These are phyloP conservation scores for Sinapis alba DNA, from an alignment of 441 rosid species.

Conservation along the genomic window DNA sequence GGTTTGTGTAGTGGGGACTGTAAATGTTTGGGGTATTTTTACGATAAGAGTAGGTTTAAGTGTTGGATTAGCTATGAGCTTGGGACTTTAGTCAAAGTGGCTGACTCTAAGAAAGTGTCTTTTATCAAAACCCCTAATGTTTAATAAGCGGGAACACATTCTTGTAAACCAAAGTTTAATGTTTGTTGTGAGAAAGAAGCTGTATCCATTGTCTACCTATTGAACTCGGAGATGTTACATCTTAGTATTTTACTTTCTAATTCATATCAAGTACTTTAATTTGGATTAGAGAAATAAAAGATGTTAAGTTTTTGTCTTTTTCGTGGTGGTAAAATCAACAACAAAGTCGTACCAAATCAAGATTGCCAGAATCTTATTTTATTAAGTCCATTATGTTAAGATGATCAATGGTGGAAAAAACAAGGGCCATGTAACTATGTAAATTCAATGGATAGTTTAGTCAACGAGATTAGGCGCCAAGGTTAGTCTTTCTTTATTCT, in stretches of 20 bases:
- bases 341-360: not conserved
- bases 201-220: not conserved
- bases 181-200: not conserved
- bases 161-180: not conserved
- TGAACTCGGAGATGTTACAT: not conserved
- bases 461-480: not conserved
- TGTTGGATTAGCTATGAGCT: slow-evolving; percentile 69
- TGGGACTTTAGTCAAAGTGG: slow-evolving; percentile 45
- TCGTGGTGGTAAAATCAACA: not conserved
- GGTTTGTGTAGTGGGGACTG: slow-evolving; percentile 51
- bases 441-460: not conserved
- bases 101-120: slow-evolving; percentile 14
- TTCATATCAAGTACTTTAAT: not conserved
- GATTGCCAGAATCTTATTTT: not conserved
- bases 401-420: not conserved
- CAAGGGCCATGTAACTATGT: not conserved
- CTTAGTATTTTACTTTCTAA: too few relatives aligned
- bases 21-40: slow-evolving; percentile 67
- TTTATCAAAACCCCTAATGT: slow-evolving; percentile 24
- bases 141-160: not conserved
- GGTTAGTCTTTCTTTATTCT: not conserved
- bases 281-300: not conserved
- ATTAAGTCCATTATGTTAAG: not conserved
- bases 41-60: slow-evolving; percentile 44
- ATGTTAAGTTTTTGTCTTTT: not conserved